A percentile compares a stretch with the other conserved stretches of the same genome.
phyloP scores from a whole-genome alignment of 352 stramenopile species.

The Hyphochytrium catenoides region DNA sequence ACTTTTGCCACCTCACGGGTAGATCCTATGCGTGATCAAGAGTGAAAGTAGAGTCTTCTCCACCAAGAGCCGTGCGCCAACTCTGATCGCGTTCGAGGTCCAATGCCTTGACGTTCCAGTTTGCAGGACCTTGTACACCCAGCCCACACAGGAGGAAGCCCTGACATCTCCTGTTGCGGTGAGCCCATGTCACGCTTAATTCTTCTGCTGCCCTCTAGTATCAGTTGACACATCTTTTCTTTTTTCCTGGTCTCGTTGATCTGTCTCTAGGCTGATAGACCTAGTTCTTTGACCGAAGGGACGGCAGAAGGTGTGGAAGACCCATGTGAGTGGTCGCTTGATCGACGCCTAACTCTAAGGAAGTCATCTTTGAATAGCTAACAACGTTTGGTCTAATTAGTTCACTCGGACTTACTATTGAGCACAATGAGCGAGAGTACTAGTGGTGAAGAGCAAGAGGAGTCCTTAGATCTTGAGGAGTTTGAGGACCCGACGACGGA shows the following conservation, averaged over 20 bases:
- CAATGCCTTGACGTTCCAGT: conserved; percentile 1
- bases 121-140: background rate
- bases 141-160: background rate
- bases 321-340: too few relatives aligned
- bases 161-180: background rate
- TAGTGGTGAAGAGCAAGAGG: too few relatives aligned
- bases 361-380: too few relatives aligned
- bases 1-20: too few relatives aligned
- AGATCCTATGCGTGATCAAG: conserved; percentile 12
- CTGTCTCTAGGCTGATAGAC: background rate
- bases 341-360: too few relatives aligned
- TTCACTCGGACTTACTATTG: too few relatives aligned
- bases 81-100: conserved; percentile 20
- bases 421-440: too few relatives aligned
- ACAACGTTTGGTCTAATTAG: too few relatives aligned
- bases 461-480: too few relatives aligned
- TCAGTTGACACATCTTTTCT: background rate
- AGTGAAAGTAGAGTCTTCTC: conserved; percentile 18
- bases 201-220: background rate
- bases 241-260: background rate
- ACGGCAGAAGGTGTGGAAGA: too few relatives aligned
- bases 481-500: too few relatives aligned
- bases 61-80: conserved; percentile 12
- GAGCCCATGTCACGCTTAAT: background rate
- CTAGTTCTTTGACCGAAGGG: too few relatives aligned